Evolutionary conservation across 345 rosid genomes (phyloP).

Genomic region (Citrus medica): DNA sequence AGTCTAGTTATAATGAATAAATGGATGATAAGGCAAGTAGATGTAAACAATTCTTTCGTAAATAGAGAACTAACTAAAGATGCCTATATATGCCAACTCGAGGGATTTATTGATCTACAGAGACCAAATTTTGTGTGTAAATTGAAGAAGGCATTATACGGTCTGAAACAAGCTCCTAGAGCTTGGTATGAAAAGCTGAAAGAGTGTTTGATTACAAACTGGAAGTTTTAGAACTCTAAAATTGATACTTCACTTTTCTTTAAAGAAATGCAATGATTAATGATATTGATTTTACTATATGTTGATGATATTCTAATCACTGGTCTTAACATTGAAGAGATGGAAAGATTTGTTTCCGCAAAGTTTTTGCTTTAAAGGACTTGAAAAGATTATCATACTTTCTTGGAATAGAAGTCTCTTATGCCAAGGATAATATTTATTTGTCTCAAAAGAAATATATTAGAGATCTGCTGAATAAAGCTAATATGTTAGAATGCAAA

Average conservation of each 20-base stretch:
- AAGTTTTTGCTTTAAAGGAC: not conserved
- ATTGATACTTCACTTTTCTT: not conserved
- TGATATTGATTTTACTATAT: not conserved
- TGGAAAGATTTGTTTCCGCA: not conserved
- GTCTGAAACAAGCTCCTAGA: too few relatives aligned
- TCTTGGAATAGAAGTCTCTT: not conserved
- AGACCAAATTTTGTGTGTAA: too few relatives aligned
- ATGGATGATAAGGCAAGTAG: too few relatives aligned
- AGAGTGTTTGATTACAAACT: not conserved
- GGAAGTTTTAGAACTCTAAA: not conserved
- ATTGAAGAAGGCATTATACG: not conserved
- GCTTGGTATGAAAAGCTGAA: not conserved
- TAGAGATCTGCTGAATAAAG: not conserved
- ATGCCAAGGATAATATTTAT: not conserved
- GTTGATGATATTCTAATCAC: not conserved
- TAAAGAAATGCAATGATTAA: not conserved
- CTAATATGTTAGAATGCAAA: not conserved
- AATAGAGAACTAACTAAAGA: too few relatives aligned
- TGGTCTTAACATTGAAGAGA: not conserved
- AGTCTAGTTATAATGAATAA: too few relatives aligned
- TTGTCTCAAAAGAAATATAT: not conserved
- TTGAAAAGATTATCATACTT: not conserved
- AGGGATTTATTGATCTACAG: too few relatives aligned
- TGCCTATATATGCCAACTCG: too few relatives aligned
- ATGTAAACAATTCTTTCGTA: too few relatives aligned